phyloP scores from a whole-genome alignment of 352 stramenopile genomes.

The Globisporangium echinulatum region DNA sequence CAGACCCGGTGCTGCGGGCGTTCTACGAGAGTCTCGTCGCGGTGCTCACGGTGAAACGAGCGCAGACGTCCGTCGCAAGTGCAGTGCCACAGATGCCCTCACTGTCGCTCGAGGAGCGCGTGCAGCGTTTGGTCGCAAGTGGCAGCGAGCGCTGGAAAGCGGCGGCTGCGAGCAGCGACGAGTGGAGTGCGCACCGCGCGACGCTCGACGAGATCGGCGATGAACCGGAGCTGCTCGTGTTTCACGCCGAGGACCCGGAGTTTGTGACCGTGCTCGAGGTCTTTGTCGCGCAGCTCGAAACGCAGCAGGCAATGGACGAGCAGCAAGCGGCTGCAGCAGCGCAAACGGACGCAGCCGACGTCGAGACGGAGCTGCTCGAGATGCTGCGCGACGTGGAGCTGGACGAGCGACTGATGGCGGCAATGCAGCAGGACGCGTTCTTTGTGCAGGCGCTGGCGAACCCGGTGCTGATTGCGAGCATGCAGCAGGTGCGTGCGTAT shows the following conservation, averaged over 20 bases:
- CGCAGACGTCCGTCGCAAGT: not conserved
- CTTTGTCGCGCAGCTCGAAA: constrained; percentile 31
- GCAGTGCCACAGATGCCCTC: not conserved
- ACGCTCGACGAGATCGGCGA: constrained; percentile 55
- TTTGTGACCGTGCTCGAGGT: constrained; percentile 27
- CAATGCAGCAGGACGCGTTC: constrained; percentile 55
- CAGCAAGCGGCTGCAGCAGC: not conserved
- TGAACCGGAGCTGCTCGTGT: constrained; percentile 61
- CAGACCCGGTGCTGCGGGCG: constrained; percentile 28
- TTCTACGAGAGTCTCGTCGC: constrained; percentile 54
- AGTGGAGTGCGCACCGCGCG: constrained; percentile 26
- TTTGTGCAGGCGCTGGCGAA: constrained; percentile 47
- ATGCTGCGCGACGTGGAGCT: constrained; percentile 47
- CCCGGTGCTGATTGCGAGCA: constrained; percentile 39
- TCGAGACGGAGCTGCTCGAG: constrained; percentile 26
- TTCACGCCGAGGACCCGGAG: constrained; percentile 44
- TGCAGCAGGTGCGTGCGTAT: constrained; percentile 43
- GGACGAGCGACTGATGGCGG: constrained; percentile 35
- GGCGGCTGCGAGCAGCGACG: constrained; percentile 10
- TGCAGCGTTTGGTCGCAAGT: constrained; percentile 19
- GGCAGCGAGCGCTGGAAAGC: constrained; percentile 12
- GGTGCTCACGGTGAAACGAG: constrained; percentile 22
- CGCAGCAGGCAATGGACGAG: constrained; percentile 12
- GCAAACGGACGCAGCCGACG: constrained; percentile 3
- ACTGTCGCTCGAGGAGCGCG: constrained; percentile 30